Base-by-base conservation (phyloP, 129 eudicot genomes). In the Lactuca sativa region DNA sequence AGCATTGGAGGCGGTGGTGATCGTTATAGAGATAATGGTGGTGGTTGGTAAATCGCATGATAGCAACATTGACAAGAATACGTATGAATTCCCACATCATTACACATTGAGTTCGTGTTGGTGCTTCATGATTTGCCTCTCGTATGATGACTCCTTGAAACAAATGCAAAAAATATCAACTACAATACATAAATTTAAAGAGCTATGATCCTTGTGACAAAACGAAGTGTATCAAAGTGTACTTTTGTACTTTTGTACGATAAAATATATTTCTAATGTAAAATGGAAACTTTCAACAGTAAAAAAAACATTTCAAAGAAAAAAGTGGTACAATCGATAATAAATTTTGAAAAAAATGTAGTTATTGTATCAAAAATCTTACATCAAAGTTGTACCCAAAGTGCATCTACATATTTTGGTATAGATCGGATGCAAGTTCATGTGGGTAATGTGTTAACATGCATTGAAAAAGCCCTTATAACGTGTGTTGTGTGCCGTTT, bases 1-100 rank as follows among this genome's bases (percentile, higher is more conserved):
- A 37, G 34, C 64, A 25, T 25, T 43, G 64, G 70, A 60, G 80
- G 80, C 80, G 70, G 80, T 61, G 75, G 75, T 76, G 80, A 76
- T 69, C 75, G 75, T 76, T 76, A 76, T 8, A 69, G 56, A 68
- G 70, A 69, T 76, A n/a, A 75, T 61, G 52, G 55, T 1, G 2
- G 60, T 8, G 38, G 38, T 56, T 15, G 51, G 8, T 13, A 69
- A 12, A 54, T 54, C 17, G 38, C 36, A 3, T 25, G 59, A 18
- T 18, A 10, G 40, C 56, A 43, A 17, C 52, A 47, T 0, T 1
- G 15, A 47, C 52, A 12, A 47, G 7, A 0, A 4, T 12, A 43
- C 0, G 14, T 14, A 43, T 43, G 49, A 43, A 43, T 2, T 3
- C n/a, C n/a, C 52, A 12, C 49, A 43, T 8, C 12, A 43, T 43